Base-by-base conservation (phyloP, 1,139 yeast genomes). In the Candida tetrigidarum region DNA sequence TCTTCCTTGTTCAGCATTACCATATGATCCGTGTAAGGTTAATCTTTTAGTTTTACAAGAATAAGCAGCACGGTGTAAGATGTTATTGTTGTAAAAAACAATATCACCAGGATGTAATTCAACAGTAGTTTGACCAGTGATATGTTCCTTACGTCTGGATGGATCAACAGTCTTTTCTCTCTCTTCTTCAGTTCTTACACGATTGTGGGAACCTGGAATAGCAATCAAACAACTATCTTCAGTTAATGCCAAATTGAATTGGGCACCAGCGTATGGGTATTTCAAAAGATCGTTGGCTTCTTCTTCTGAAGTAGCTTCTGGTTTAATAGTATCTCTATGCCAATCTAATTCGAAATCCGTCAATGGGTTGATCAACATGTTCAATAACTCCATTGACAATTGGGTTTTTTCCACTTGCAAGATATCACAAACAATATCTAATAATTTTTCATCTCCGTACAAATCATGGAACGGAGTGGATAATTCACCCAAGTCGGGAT, bases 291-390 rank as follows among this genome's bases (percentile, higher is more conserved):
- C 71, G 27, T 60, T 62, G 3, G 70, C 66, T 55, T 79, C 84
- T 56, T 78, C 76, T 44, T 72, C 78, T 2, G 67, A 68, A 4
- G 75, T 60, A 7, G 64, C 80, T 34, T 77, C 81, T 4, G 82
- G 81, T 49, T 69, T 71, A 45, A 79, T 75, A 50, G 75, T 74
- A 56, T 79, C 84, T 37, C 84, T 63, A 58, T 79, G 83, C 84
- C 83, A 79, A 50, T 76, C 79, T 55, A 79, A 68, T 8, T 74
- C 82, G 56, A 79, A 79, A 57, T 79, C 81, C 11, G 80, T 74
- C 49, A 76, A 65, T 2, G 84, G 84, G 51, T 78, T 78, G 53
- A 78, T 77, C 50, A 79, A 68, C 83, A 79, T 78, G 54, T 79
- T 79, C 57, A 79, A 69, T 45, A 79, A 66, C 54, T 78, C 83